Base-by-base conservation (phyloP, 2,329 filamentous ascomycete species). In the Alternaria tenuissima region DNA sequence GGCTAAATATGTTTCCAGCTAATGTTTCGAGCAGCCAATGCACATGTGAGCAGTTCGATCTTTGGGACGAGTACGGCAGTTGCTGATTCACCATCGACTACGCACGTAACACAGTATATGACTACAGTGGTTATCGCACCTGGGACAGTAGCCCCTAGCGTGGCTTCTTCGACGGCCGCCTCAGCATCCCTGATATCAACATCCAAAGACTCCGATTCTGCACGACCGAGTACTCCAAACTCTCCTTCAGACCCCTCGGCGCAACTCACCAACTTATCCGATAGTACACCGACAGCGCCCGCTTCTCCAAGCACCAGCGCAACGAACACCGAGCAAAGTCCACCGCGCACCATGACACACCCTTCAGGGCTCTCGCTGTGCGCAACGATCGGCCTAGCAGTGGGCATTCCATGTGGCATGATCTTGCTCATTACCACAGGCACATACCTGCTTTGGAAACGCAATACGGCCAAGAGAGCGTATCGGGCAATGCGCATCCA, bases 381-480 rank as follows among this genome's bases (percentile, higher is more conserved):
- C 16, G 30, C 39, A 11, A 55, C 46, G 12, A 47, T 55, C 2
- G 52, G 41, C 18, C 32, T 55, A 16, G 52, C 52, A 20, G 52
- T 41, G 20, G 52, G 41, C 11, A 18, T 47, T 18, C 52, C 52
- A 7, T 55, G 52, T 7, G 52, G 52, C n/a, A 4, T 52, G 5
- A 30, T 52, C 4, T 32, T 52, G 16, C n/a, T 52, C 26, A 14
- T 28, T 16, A 36, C 14, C n/a, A 30, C 39, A 9, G 36, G 18
- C 9, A 41, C 41, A 11, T 44, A 36, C 32, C n/a, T 54, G 18
- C 12, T 54, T 22, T 48, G 16, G 12, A 34, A 22, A 24, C 44
- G 44, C 18, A 48, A 12, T 7, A 48, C n/a, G 0, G 7, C 30
- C n/a, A 32, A 18, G 7, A 11, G 12, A 32, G 26, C 12, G 7